Percentiles rank a stretch among this genome's conserved stretches.
These are phyloP conservation scores for Orbilia oligospora DNA, from an alignment of 2,329 filamentous ascomycete species.

Conservation along the genomic window DNA sequence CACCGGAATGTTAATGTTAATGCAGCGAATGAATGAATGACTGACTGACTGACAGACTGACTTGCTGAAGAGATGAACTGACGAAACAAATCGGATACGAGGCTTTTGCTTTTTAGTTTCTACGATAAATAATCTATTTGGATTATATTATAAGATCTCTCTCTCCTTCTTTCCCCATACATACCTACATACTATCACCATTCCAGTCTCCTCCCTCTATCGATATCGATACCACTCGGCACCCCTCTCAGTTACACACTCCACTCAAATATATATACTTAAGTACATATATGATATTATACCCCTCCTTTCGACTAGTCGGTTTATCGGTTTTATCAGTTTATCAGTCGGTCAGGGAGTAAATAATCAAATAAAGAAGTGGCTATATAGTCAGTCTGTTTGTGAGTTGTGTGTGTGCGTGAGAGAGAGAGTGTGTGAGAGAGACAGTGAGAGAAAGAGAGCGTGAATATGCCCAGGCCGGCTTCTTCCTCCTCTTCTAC, in stretches of 20 bases:
- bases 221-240: too few species aligned
- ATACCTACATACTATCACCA: too few species aligned
- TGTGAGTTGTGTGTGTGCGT: neutral
- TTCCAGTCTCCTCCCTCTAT: too few species aligned
- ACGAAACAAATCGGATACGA: neutral
- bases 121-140: neutral
- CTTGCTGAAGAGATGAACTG: too few species aligned
- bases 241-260: too few species aligned
- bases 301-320: too few species aligned
- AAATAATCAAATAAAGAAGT: too few species aligned
- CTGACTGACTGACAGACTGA: neutral
- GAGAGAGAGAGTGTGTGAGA: neutral
- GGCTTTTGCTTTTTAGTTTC: conserved; percentile 35
- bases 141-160: neutral
- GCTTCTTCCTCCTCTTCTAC: conserved; percentile 23
- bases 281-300: neutral
- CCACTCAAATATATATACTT: neutral
- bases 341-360: too few species aligned
- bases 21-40: neutral
- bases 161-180: too few species aligned
- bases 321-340: too few species aligned
- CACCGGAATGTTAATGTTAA: conserved; percentile 27
- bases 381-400: too few species aligned
- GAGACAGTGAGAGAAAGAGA: neutral
- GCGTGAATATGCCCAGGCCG: conserved; percentile 35